Percentiles rank a stretch among this genome's conserved stretches.
These are phyloP conservation scores for Tylopilus vinaceipallidus DNA, from an alignment of 768 basidiomycete species.

Conservation along the genomic window DNA sequence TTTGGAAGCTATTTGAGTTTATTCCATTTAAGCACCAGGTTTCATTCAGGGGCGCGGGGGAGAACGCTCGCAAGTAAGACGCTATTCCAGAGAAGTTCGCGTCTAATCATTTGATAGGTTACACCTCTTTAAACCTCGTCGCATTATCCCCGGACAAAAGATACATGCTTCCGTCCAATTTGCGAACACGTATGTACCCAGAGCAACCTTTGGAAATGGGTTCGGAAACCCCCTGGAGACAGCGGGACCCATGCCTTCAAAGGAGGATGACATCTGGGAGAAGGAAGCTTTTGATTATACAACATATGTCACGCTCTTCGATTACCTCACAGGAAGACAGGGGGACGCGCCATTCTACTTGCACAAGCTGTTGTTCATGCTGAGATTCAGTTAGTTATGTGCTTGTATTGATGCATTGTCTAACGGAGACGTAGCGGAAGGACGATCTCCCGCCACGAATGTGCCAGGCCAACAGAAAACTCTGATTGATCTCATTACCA, in stretches of 20 bases:
- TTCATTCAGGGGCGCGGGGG: conserved; percentile 17
- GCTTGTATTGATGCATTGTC: neutral
- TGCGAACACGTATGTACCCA: conserved; percentile 18
- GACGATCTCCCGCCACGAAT: neutral
- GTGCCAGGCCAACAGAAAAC: conserved; percentile 2
- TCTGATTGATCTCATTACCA: conserved; percentile 2
- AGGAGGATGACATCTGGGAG: conserved; percentile 12
- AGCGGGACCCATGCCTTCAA: conserved; percentile 5
- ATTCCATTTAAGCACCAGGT: conserved; percentile 16
- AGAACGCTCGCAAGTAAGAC: conserved; percentile 7
- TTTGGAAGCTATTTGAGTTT: conserved; percentile 15
- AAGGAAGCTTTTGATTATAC: conserved; percentile 14
- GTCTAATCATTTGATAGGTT: neutral
- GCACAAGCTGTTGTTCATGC: conserved; percentile 17
- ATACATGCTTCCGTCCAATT: conserved; percentile 22
- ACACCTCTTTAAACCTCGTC: conserved; percentile 16
- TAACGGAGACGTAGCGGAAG: conserved; percentile 4
- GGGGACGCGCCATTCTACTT: conserved; percentile 12
- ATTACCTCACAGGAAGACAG: conserved; percentile 9
- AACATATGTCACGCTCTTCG: conserved; percentile 7
- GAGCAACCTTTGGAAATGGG: conserved; percentile 15
- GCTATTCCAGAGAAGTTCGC: neutral
- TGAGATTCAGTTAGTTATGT: conserved; percentile 16
- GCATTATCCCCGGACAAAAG: conserved; percentile 3
- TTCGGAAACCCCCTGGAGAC: conserved; percentile 12